These are phyloP conservation scores for Pelargonium cotyledonis DNA, from an alignment of 441 rosid species.

Conservation along the genomic window DNA sequence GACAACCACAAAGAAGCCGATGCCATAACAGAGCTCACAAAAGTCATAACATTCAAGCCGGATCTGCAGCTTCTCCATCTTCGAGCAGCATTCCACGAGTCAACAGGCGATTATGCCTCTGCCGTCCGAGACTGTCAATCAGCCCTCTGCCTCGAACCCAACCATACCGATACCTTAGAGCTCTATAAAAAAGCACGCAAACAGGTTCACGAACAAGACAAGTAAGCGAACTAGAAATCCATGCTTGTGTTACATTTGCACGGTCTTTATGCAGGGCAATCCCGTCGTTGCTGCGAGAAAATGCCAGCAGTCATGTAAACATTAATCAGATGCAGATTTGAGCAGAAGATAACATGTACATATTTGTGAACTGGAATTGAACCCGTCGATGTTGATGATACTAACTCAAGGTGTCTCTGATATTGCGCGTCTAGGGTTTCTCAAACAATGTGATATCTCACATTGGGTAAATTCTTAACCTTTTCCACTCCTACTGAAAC, in stretches of 20 bases:
- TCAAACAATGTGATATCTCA: neutral
- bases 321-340: conserved; percentile 10
- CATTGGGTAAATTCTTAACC: neutral
- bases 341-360: neutral
- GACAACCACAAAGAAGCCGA: conserved; percentile 87
- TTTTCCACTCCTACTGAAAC: neutral
- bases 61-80: conserved; percentile 90
- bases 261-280: conserved; percentile 8
- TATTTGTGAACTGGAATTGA: neutral
- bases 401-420: too few species aligned
- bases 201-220: conserved; percentile 35
- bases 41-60: conserved; percentile 74
- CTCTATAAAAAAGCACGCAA: conserved; percentile 52
- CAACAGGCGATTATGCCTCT: conserved; percentile 50
- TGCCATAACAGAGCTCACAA: conserved; percentile 81
- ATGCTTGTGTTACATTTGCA: neutral
- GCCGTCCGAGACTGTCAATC: conserved; percentile 84
- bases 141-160: conserved; percentile 79
- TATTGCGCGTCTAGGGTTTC: too few species aligned
- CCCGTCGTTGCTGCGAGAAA: conserved; percentile 18
- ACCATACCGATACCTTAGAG: conserved; percentile 50
- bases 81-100: conserved; percentile 84
- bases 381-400: neutral
- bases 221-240: conserved; percentile 24
- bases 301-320: conserved; percentile 6